phyloP scores from a whole-genome alignment of 768 basidiomycete genomes.

The Serendipita sp. region DNA sequence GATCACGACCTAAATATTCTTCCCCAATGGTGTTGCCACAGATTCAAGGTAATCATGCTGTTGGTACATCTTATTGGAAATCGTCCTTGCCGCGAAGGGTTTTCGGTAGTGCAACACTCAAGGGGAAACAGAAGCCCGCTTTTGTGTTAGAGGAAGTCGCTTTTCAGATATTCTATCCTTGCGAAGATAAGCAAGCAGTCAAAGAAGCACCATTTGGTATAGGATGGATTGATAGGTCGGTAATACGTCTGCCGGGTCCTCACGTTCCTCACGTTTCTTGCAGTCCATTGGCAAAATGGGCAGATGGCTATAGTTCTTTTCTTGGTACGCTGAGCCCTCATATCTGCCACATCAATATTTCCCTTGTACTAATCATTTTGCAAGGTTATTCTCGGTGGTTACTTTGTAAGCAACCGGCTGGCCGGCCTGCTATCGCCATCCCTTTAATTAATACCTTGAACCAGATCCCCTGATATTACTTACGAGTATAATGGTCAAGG shows the following conservation, averaged over 20 bases:
- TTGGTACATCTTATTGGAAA: background rate
- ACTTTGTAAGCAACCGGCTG: too few relatives aligned
- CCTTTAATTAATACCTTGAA: background rate
- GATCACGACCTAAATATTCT: background rate
- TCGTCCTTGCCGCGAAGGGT: background rate
- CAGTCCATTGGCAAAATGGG: conserved; percentile 26
- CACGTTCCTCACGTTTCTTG: background rate
- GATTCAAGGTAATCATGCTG: background rate
- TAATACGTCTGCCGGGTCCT: conserved; percentile 1
- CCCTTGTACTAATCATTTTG: background rate
- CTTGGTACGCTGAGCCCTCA: conserved; percentile 23
- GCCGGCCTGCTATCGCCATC: background rate
- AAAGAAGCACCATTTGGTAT: conserved; percentile 24
- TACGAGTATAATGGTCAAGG: conserved; percentile 35
- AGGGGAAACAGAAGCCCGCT: conserved; percentile 22
- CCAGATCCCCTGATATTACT: conserved; percentile 33
- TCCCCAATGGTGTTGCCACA: background rate
- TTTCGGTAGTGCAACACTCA: conserved; percentile 1
- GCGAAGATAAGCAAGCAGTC: conserved; percentile 19
- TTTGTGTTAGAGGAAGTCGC: conserved; percentile 44
- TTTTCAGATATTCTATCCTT: conserved; percentile 53
- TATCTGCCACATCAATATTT: background rate
- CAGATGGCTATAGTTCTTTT: conserved; percentile 37
- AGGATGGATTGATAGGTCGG: conserved; percentile 43
- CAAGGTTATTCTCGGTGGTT: conserved; percentile 9